Evolutionary conservation across 768 basidiomycete species (phyloP), one percentile per base, ranked within the genome.

Genomic region (Pleurotus cornucopiae): DNA sequence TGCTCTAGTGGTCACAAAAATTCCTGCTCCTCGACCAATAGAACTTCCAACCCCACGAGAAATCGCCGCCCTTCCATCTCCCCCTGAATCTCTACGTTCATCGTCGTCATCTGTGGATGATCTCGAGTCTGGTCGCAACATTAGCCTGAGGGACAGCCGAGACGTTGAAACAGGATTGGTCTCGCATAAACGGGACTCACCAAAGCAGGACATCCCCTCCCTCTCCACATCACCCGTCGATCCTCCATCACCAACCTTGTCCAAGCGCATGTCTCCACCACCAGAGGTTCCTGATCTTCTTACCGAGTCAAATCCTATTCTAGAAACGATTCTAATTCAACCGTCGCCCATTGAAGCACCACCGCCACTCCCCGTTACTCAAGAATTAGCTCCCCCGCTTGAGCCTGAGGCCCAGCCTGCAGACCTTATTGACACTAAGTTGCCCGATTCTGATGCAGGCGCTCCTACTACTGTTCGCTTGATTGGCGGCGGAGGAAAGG

Each of bases 1-100:
- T 21, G 76, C 72, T 12, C 83, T 86, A 54, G 80, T 84, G 18
- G 70, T 88, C 56, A 84, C 86, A 30, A 89, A 84, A 71, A 83
- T 80, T 0, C 90, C 90, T 12, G 68, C 75, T 53, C 51, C 51
- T 5, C 51, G 37, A 11, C 89, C 89, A 46, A 81, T 92, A 11
- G 77, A 79, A 53, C 72, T 92, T 16, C 90, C 90, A 1, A 88
- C 82, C 14, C 73, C 76, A 21, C 76, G 74, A 38, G 86, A 88
- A 62, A 84, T 89, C 38, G 69, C 74, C 18, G 58, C 76, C 20
- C 64, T 71, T 12, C 72, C 76, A 5, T 76, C 78, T 6, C 75
- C 76, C 3, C 71, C 78, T 5, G 75, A 77, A 47, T 79, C 80
- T 14, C 70, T 67, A 7, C 75, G 75, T 40, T 34, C 30, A 34